Evolutionary conservation across 495 filamentous ascomycete species (phyloP).

Genomic region (Usnea hakonensis): DNA sequence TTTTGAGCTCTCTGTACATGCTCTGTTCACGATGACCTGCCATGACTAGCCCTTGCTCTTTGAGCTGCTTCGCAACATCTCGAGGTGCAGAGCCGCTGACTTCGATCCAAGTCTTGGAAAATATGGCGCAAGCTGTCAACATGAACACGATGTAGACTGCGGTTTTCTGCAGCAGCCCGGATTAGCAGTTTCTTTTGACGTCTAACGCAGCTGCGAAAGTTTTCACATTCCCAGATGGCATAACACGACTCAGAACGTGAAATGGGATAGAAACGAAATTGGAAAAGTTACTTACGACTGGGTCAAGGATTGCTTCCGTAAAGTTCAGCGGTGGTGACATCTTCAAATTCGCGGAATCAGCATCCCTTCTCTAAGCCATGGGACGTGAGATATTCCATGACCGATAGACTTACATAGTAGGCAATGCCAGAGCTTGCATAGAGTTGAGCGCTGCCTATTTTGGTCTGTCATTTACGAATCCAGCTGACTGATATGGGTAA

Average conservation of each 20-base stretch:
- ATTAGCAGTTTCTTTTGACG: not conserved
- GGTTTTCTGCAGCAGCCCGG: slow-evolving; percentile 50
- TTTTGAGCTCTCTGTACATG: slow-evolving; percentile 99
- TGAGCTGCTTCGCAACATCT: slow-evolving; percentile 99
- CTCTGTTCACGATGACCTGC: slow-evolving; percentile 98
- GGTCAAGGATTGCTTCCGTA: slow-evolving; percentile 90
- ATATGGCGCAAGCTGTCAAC: slow-evolving; percentile 93
- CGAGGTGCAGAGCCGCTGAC: slow-evolving; percentile 95
- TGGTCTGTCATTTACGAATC: not conserved
- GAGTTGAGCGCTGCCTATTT: slow-evolving; percentile 66
- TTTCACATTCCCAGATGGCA: not conserved
- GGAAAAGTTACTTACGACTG: slow-evolving; percentile 41
- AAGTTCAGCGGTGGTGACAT: slow-evolving; percentile 98
- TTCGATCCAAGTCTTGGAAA: slow-evolving; percentile 98
- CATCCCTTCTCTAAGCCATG: not conserved
- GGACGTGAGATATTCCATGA: not conserved
- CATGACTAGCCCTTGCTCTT: slow-evolving; percentile 99
- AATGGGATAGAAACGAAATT: not conserved
- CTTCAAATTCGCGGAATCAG: not conserved
- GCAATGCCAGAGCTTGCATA: slow-evolving; percentile 85
- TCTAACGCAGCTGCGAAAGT: not conserved
- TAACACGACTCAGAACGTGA: not conserved
- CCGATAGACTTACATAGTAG: slow-evolving; percentile 41
- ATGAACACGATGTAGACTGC: slow-evolving; percentile 94
- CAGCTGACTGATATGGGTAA: not conserved